These are phyloP conservation scores for Peltaster fructicola DNA, from an alignment of 2,329 filamentous ascomycete species.

Conservation along the genomic window DNA sequence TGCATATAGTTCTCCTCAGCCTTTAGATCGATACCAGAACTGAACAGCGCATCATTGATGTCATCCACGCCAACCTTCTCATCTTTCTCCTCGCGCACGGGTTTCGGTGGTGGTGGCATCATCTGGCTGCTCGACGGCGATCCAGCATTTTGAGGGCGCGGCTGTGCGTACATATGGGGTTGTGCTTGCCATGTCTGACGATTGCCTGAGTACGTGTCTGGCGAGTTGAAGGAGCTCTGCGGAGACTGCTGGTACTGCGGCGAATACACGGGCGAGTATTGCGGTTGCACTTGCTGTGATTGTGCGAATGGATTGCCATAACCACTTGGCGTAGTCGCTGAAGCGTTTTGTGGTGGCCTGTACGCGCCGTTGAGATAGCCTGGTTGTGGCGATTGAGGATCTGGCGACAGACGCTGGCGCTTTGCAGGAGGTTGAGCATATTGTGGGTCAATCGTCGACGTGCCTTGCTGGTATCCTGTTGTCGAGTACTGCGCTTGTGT, in stretches of 20 bases:
- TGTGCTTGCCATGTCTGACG: constrained; percentile 8
- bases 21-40: constrained; percentile 70
- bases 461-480: too few species aligned
- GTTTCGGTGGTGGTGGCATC: constrained; percentile 48
- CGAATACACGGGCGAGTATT: constrained; percentile 12
- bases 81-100: constrained; percentile 37
- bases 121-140: constrained; percentile 8
- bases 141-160: constrained; percentile 4
- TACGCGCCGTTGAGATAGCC: constrained; percentile 37
- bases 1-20: constrained; percentile 74
- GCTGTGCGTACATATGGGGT: constrained; percentile 7
- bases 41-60: constrained; percentile 65
- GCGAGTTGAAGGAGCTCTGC: constrained; percentile 16
- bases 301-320: constrained; percentile 23
- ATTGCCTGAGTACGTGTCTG: constrained; percentile 14
- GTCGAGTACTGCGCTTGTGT: too few species aligned
- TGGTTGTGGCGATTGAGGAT: constrained; percentile 36
- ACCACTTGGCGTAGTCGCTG: constrained; percentile 25
- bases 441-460: too few species aligned
- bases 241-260: constrained; percentile 12
- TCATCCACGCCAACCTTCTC: constrained; percentile 48
- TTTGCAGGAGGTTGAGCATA: constrained; percentile 53
- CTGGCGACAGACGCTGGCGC: constrained; percentile 53
- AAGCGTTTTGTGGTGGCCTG: constrained; percentile 10
- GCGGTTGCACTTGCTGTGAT: constrained; percentile 12